Conservation (phyloP, 2,329 filamentous ascomycete genomes). For the Sclerotinia minor region DNA sequence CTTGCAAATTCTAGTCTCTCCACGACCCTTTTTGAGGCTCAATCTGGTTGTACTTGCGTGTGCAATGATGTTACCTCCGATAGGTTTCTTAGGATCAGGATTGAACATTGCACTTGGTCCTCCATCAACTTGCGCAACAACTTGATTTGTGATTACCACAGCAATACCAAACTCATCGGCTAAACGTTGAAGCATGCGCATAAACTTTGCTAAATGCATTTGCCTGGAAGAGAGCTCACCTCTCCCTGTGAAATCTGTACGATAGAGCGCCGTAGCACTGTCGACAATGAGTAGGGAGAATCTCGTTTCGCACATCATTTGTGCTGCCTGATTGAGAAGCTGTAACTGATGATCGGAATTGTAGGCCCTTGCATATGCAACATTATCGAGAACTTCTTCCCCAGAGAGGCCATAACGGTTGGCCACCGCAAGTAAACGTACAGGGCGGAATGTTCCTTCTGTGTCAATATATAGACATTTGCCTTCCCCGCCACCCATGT, state of each 20-base stretch:
- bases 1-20: constrained; percentile 95
- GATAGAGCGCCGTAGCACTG: constrained; percentile 91
- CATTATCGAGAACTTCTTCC: constrained; percentile 96
- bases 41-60: constrained; percentile 94
- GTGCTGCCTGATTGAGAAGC: constrained; percentile 87
- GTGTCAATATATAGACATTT: constrained; percentile 99
- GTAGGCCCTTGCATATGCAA: constrained; percentile 96
- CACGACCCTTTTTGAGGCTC: constrained; percentile 92
- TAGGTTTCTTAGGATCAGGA: constrained; percentile 97
- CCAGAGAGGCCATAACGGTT: constrained; percentile 93
- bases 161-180: constrained; percentile 90
- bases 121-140: constrained; percentile 96
- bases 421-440: constrained; percentile 85
- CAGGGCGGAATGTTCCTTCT: constrained; percentile 93
- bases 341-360: constrained; percentile 98
- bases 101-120: constrained; percentile 98
- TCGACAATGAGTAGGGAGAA: constrained; percentile 96
- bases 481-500: constrained; percentile 97
- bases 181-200: constrained; percentile 78
- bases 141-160: constrained; percentile 97
- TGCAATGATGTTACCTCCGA: constrained; percentile 97
- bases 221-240: constrained; percentile 95
- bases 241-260: constrained; percentile 95
- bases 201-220: constrained; percentile 83
- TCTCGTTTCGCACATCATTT: constrained; percentile 99